Evolutionary conservation across 1,284 basidiomycete genomes (phyloP), one percentile per base, ranked within the genome.

Genomic region (Ganoderma resinaceum): DNA sequence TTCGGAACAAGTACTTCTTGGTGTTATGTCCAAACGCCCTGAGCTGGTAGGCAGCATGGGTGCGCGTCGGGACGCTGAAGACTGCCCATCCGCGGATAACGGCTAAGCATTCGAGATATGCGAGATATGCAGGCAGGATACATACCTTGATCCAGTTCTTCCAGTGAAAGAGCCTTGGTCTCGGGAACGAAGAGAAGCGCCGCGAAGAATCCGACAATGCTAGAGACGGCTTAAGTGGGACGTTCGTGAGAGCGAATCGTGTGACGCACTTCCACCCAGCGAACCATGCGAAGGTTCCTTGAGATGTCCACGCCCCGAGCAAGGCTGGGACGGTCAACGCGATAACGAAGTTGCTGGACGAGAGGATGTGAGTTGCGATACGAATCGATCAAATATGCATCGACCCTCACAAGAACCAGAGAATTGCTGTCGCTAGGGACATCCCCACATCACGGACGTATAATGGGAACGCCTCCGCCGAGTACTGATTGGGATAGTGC

Each of bases 361-460:
- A 7, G 4, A 26, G 14, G 8, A 18, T n/a, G 12, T 29, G 14
- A 46, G 3, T 38, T 38, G 11, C 26, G 3, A 57, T 20, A 29
- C 18, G 23, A 16, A 18, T 16, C 46, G 20, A 9, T 14, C 23
- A 2, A 49, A 38, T 23, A 5, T 7, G 42, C 37, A 29, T 12
- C 23, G 38, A 8, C 2, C 57, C 66, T 63, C 62, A 67, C 66
- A 89, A 91, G 80, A 90, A 87, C 90, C 89, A 91, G 2, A 84
- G 81, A 16, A 86, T 81, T 1, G 89, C 84, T 0, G 89, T 90
- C 4, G 90, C 87, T 72, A 86, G 87, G 11, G 85, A 86, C 91
- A 92, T 92, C 58, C 92, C 92, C n/a, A 91, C 80, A 69, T 92
- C 89, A 78, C 92, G 89, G 59, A 92, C 84, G 75, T 90, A 89